Evolutionary conservation across 2,329 filamentous ascomycete genomes (phyloP).

Genomic region (Ceratocystis diversiconidia): DNA sequence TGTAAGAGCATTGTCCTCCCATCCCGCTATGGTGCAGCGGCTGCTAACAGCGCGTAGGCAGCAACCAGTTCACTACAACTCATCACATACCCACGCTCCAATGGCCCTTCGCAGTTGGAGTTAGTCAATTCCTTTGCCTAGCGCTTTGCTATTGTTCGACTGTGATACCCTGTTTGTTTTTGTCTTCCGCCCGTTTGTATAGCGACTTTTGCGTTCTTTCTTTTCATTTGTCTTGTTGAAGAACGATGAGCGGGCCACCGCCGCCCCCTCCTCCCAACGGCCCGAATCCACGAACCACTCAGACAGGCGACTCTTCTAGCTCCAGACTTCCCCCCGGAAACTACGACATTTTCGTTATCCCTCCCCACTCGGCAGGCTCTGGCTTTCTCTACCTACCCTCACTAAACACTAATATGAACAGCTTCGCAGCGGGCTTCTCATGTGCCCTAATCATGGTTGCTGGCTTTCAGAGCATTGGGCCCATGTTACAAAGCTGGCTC

Average conservation of each 20-base stretch:
- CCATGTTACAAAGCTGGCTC: constrained; percentile 62
- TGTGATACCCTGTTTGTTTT: constrained; percentile 8
- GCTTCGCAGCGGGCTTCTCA: constrained; percentile 76
- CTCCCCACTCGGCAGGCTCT: constrained; percentile 73
- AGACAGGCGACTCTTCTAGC: constrained; percentile 34
- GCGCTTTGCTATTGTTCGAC: not conserved
- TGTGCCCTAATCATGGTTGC: constrained; percentile 59
- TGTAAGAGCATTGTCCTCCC: not conserved
- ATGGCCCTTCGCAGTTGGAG: constrained; percentile 3
- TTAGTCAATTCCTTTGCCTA: not conserved
- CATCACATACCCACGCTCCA: not conserved
- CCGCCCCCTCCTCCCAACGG: constrained; percentile 67
- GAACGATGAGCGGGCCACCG: constrained; percentile 41
- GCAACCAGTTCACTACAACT: not conserved
- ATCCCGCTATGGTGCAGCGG: not conserved
- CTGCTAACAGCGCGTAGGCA: constrained; percentile 5
- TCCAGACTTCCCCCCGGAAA: constrained; percentile 68
- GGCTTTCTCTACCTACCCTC: constrained; percentile 94
- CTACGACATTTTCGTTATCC: constrained; percentile 96
- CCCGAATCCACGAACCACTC: constrained; percentile 52
- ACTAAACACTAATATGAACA: constrained; percentile 70
- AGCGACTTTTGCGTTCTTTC: constrained; percentile 4
- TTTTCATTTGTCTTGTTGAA: constrained; percentile 5
- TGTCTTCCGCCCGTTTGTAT: not conserved
- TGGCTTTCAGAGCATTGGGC: constrained; percentile 58